phyloP scores from a whole-genome alignment of 2,329 filamentous ascomycete genomes.

The Exophiala bonariae region DNA sequence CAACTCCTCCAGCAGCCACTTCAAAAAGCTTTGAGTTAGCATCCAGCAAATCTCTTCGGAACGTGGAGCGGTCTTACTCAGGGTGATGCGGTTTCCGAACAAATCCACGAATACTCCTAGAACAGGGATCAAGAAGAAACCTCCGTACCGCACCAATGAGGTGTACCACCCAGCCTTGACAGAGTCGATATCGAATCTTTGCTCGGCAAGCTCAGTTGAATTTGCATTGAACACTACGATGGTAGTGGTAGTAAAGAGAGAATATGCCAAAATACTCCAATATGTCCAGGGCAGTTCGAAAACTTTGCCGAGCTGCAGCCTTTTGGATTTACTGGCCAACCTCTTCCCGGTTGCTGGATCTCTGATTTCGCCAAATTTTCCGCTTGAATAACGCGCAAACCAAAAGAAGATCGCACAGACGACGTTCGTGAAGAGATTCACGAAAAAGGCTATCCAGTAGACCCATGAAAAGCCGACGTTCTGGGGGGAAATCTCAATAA shows the following conservation, averaged over 20 bases:
- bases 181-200: constrained; percentile 56
- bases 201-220: constrained; percentile 61
- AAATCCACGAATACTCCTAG: constrained; percentile 59
- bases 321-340: constrained; percentile 59
- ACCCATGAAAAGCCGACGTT: constrained; percentile 65
- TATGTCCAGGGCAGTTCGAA: constrained; percentile 60
- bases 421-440: constrained; percentile 64
- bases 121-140: constrained; percentile 59
- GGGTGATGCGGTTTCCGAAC: constrained; percentile 47
- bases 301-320: constrained; percentile 57
- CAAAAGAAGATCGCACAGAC: constrained; percentile 55
- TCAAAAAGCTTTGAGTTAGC: too few relatives aligned
- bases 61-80: too few relatives aligned
- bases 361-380: constrained; percentile 46
- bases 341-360: constrained; percentile 61
- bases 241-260: constrained; percentile 59
- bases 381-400: constrained; percentile 55
- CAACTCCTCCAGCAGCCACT: constrained; percentile 47
- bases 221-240: constrained; percentile 58
- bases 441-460: constrained; percentile 64
- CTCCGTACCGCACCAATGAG: constrained; percentile 54
- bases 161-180: constrained; percentile 63
- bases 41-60: too few relatives aligned
- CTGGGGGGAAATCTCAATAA: too few relatives aligned
- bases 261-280: constrained; percentile 57